phyloP scores from a whole-genome alignment of 345 rosid genomes.

The Sisymbrium irio region DNA sequence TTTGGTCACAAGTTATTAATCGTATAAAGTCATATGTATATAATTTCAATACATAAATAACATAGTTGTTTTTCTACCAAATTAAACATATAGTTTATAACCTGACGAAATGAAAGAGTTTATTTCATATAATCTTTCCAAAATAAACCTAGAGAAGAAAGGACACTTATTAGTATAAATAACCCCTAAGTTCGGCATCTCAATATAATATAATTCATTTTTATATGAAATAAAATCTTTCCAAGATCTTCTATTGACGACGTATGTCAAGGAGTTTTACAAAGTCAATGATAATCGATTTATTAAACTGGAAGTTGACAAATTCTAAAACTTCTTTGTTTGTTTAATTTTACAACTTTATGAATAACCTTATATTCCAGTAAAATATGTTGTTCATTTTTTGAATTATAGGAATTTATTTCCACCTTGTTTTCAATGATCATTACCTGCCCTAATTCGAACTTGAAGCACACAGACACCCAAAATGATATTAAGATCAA shows the following conservation, averaged over 20 bases:
- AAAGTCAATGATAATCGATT: constrained; percentile 19
- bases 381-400: background rate
- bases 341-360: background rate
- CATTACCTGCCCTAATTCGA: background rate
- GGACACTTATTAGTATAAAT: constrained; percentile 8
- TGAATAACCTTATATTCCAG: background rate
- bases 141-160: background rate
- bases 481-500: too few species aligned
- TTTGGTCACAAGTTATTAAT: constrained; percentile 13
- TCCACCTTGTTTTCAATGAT: background rate
- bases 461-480: too few species aligned
- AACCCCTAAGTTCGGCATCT: constrained; percentile 27
- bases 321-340: background rate
- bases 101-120: background rate
- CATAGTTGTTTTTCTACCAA: background rate
- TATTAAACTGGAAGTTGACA: constrained; percentile 12
- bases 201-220: background rate
- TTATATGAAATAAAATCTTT: constrained; percentile 25
- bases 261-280: constrained; percentile 31
- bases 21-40: constrained; percentile 10
- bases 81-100: background rate
- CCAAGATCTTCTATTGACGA: constrained; percentile 34
- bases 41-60: background rate
- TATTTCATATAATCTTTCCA: too few species aligned
- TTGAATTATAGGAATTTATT: background rate